These are phyloP conservation scores for Aureobasidium namibiae DNA, from an alignment of 2,329 filamentous ascomycete species.

Conservation along the genomic window DNA sequence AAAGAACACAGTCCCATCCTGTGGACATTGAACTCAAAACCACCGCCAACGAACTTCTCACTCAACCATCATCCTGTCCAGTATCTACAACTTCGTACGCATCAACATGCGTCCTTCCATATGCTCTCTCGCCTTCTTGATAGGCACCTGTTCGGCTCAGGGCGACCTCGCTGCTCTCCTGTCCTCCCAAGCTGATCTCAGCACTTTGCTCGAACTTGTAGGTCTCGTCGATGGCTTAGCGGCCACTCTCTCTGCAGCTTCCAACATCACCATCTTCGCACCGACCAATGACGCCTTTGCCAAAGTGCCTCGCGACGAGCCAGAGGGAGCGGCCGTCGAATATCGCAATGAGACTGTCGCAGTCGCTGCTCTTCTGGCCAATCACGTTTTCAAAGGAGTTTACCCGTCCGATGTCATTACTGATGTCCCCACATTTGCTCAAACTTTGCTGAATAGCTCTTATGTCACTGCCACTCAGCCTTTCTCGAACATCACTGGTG, in stretches of 20 bases:
- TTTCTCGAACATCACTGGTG: constrained; percentile 31
- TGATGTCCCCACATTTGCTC: constrained; percentile 19
- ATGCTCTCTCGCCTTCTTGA: constrained; percentile 4
- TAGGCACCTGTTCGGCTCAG: constrained; percentile 12
- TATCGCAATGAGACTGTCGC: constrained; percentile 17
- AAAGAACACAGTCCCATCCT: background rate
- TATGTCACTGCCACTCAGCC: constrained; percentile 28
- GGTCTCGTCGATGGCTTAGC: constrained; percentile 22
- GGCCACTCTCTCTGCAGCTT: constrained; percentile 24
- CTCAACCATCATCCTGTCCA: background rate
- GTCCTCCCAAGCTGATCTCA: constrained; percentile 19
- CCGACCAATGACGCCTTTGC: constrained; percentile 30
- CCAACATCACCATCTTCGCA: constrained; percentile 30
- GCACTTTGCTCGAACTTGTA: constrained; percentile 20
- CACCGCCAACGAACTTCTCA: background rate
- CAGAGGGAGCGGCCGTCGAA: constrained; percentile 28
- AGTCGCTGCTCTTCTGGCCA: constrained; percentile 1
- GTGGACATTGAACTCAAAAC: background rate
- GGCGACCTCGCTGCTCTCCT: constrained; percentile 18
- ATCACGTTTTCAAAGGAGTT: constrained; percentile 24
- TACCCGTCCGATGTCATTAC: constrained; percentile 25
- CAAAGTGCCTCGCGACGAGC: constrained; percentile 25
- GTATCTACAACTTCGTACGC: background rate
- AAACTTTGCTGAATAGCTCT: constrained; percentile 22
- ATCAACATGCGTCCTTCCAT: background rate